Evolutionary conservation across 345 rosid genomes (phyloP), one percentile per base, ranked within the genome.

Genomic region (Gossypioides kirkii): DNA sequence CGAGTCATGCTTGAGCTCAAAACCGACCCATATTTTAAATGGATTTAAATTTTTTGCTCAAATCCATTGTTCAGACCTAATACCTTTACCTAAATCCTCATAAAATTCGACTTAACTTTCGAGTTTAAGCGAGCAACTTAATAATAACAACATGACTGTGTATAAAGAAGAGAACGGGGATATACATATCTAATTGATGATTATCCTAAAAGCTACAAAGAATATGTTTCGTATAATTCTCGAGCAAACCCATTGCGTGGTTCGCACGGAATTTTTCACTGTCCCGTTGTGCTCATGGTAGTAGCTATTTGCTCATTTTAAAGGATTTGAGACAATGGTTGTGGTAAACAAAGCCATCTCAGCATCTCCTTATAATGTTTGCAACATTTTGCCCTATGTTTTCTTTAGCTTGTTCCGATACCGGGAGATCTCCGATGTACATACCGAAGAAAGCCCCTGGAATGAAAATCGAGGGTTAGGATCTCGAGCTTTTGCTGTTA

Each of bases 381-480:
- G 78, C 92, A 0, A 94, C 87, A 45, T 92, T 92, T 78, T 77
- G 84, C 76, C 97, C 98, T 18, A 92, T 94, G 81, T 92, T 97
- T 69, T 90, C 94, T 79, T 92, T 94, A 16, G 97, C 84, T 84
- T 88, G 83, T 82, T 88, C 93, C 1, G 97, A 94, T 46, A 90
- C 95, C 0, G 96, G 97, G 76, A 77, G 53, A 70, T 92, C 97
- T 81, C 98, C 98, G 22, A 92, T 73, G 82, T 92, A 94, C 97
- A 92, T 94, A 78, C 77, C 98, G 52, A 94, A 94, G 87, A 94
- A 94, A 43, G 97, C 98, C 75, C 90, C 98, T 94, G 86, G 13
- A 69, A 78, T 7, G 38, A 7, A 75, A 68, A 60, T 1, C 43
- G 28, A 1, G 42, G 5, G 10, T 68, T 61, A 64, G 71, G 10